phyloP scores from a whole-genome alignment of 2,329 filamentous ascomycete genomes.

The Alternaria alternata region DNA sequence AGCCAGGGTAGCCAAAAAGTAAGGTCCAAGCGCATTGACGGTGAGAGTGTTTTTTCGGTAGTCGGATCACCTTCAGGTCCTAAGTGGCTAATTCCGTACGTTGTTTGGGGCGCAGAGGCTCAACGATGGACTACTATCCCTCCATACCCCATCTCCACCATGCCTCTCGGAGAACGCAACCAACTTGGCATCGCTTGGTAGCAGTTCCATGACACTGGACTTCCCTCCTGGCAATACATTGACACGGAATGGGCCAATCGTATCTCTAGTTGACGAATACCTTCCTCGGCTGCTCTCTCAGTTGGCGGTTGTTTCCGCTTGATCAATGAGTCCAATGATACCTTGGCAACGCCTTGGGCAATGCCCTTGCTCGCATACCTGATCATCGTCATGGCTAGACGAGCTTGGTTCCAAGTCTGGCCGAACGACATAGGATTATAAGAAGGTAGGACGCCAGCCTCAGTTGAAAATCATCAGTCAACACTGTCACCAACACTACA shows the following conservation, averaged over 20 bases:
- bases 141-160: slow-evolving; percentile 1
- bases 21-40: not conserved
- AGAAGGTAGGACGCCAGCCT: slow-evolving; percentile 8
- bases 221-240: not conserved
- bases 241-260: slow-evolving; percentile 9
- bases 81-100: not conserved
- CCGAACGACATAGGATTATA: slow-evolving; percentile 2
- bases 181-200: slow-evolving; percentile 5
- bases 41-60: slow-evolving; percentile 2
- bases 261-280: not conserved
- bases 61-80: not conserved
- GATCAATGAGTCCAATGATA: not conserved
- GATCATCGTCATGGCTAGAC: slow-evolving; percentile 4
- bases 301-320: not conserved
- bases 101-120: not conserved
- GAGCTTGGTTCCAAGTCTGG: not conserved
- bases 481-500: slow-evolving; percentile 1
- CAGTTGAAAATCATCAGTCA: slow-evolving; percentile 6
- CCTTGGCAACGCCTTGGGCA: slow-evolving; percentile 10
- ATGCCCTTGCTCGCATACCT: not conserved
- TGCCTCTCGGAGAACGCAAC: not conserved
- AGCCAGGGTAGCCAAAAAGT: slow-evolving; percentile 6
- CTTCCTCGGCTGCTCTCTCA: slow-evolving; percentile 16
- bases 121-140: not conserved
- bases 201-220: not conserved